Base-by-base conservation (phyloP, 352 stramenopile species). In the Hyaloperonospora arabidopsidis region DNA sequence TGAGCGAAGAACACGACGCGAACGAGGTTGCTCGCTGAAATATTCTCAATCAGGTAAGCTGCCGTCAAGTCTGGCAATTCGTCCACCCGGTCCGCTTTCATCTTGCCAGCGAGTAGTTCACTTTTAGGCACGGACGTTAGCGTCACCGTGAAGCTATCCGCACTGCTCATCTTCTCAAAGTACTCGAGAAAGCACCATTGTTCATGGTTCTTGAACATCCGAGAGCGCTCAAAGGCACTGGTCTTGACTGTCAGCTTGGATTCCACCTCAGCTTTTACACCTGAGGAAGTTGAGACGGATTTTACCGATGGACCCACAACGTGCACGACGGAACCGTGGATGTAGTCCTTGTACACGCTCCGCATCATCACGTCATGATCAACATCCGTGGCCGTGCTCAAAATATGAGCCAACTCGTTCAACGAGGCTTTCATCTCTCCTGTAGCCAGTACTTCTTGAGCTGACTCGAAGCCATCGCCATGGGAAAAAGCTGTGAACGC, bases 321-420 rank as follows among this genome's bases (percentile, higher is more conserved):
- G 29, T 78, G 72, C 40, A 76, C 65, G 19, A 83, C 57, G 0
- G 67, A 57, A 25, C 72, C 72, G 36, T 76, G 74, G 48, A 83
- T 71, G 61, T 78, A 83, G 23, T 68, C 57, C 45, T 75, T 74
- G 53, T 76, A 72, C 28, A 79, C 45, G 45, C 65, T 65, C 29
- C 41, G 36, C 72, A 79, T 78, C 18, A 69, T 54, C n/a, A 68
- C 49, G 14, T 67, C 52, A 49, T 76, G 75, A 23, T 61, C 49
- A 2, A 32, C 45, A 22, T 63, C 63, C 10, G 57, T 59, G 2
- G 57, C 63, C 1, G 70, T 62, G 46, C 59, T 67, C 5, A 83
- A 49, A 14, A 78, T 59, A 36, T 54, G 25, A 0, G 53, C 52
- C 36, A 78, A 51, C 45, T 83, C 72, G 17, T 65, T 63, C 14